Evolutionary conservation across 176 grass and related monocot species (phyloP).

Genomic region (Pontederia crassipes): DNA sequence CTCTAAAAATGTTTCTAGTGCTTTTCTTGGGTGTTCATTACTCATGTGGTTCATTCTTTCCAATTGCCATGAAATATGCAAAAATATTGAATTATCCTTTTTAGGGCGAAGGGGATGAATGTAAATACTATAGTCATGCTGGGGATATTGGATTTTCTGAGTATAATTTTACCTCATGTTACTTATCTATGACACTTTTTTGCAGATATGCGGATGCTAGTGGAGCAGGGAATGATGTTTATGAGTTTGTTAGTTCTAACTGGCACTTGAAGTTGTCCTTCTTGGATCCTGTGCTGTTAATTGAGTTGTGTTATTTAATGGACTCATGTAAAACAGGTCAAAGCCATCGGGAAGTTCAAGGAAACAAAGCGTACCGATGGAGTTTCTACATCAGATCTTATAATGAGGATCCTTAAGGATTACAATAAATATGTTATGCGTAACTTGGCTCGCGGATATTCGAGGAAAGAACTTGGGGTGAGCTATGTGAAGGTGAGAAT

Average conservation of each 20-base stretch:
- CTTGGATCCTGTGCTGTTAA: too few relatives aligned
- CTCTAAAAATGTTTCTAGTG: too few relatives aligned
- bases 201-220: slow-evolving; percentile 19
- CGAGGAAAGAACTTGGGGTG: slow-evolving; percentile 19
- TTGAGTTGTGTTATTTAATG: neutral
- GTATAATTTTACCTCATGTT: neutral
- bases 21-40: too few relatives aligned
- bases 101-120: too few relatives aligned
- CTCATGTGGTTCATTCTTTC: too few relatives aligned
- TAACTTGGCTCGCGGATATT: slow-evolving; percentile 17
- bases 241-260: slow-evolving; percentile 20
- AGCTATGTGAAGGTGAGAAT: slow-evolving; percentile 18
- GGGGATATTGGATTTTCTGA: too few relatives aligned
- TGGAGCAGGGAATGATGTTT: slow-evolving; percentile 24
- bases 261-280: neutral
- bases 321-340: slow-evolving; percentile 4
- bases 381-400: slow-evolving; percentile 20
- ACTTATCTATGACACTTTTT: neutral
- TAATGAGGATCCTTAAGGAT: slow-evolving; percentile 21
- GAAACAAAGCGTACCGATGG: slow-evolving; percentile 23
- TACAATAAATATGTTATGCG: slow-evolving; percentile 21
- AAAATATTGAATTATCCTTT: too few relatives aligned
- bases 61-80: too few relatives aligned
- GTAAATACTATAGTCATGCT: too few relatives aligned
- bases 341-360: slow-evolving; percentile 15